Percentiles rank a stretch among this genome's conserved stretches.
Conservation (phyloP, 768 basidiomycete species). For the Lactarius deliciosus region DNA sequence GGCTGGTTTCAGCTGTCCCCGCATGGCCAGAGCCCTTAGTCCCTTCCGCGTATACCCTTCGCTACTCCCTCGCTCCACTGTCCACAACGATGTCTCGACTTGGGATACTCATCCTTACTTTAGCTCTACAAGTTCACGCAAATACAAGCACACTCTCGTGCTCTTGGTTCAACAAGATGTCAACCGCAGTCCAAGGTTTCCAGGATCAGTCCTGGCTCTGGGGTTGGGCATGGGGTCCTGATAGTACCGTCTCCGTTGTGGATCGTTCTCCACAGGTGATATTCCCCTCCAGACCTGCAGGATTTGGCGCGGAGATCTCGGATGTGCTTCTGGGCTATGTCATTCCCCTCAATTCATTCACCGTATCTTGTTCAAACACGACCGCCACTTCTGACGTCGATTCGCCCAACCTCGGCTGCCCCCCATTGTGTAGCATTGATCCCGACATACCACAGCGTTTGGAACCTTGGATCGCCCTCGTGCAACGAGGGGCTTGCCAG, state of each 20-base stretch:
- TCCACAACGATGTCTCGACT: constrained; percentile 10
- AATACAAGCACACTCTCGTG: constrained; percentile 15
- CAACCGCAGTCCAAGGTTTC: constrained; percentile 28
- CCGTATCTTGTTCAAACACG: constrained; percentile 42
- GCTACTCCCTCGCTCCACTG: neutral
- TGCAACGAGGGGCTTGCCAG: constrained; percentile 86
- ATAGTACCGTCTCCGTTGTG: constrained; percentile 63
- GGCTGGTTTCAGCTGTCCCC: too few species aligned
- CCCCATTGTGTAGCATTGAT: constrained; percentile 59
- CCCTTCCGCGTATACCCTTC: neutral
- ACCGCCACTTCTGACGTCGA: constrained; percentile 25
- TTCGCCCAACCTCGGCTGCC: constrained; percentile 59
- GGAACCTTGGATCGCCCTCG: constrained; percentile 87
- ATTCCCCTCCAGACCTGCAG: constrained; percentile 69
- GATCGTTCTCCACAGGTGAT: constrained; percentile 70
- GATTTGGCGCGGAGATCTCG: constrained; percentile 71
- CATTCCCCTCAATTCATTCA: constrained; percentile 40
- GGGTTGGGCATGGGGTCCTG: constrained; percentile 44
- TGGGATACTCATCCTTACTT: constrained; percentile 13
- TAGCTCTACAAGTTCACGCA: constrained; percentile 10
- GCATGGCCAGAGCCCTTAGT: neutral
- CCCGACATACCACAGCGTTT: constrained; percentile 54
- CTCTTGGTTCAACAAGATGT: constrained; percentile 35
- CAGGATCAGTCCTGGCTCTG: constrained; percentile 39
- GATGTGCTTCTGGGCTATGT: constrained; percentile 46